Base-by-base conservation (phyloP, 164 flowering plant genomes). In the Berberis thunbergii region DNA sequence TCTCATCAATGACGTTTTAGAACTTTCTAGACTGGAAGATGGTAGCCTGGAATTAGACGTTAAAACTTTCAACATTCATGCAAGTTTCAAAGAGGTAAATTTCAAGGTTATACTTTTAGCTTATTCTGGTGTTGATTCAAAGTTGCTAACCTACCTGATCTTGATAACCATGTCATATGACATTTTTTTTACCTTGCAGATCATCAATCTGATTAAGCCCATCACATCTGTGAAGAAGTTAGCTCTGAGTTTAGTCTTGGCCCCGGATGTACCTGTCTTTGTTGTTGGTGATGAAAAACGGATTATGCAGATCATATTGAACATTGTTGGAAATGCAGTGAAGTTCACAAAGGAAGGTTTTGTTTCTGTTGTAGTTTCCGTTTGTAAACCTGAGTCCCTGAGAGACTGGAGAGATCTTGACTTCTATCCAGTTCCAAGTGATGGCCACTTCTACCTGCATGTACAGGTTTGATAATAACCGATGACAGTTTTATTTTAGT, bases 21-120 rank as follows among this genome's bases (percentile, higher is more conserved):
- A 88, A 73, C 87, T 88, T 67, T 88, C 92, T 50, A 79, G 79
- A 65, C 87, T 88, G 61, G 96, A 88, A 74, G 96, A 86, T 72
- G 96, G 90, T 49, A 85, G 88, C 74, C 77, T 88, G 43, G 75
- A 80, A 50, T 68, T 88, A 61, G 88, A 86, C 39, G 55, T 10
- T 42, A 70, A 63, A 54, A 56, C 45, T 10, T 82, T 88, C 71
- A 77, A 85, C 66, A 85, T 86, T 66, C 90, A 80, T 69, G 82
- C 64, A 12, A 59, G 77, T 54, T 74, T 86, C 70, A 73, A 69
- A 75, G 89, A 88, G 92, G 96, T 86, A 73, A 62, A 2, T 26
- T 26, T 26, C 26, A 0, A 26, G 26, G 26, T 26, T 26, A 26
- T 26, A 42, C 1, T 46, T 12, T 10, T 52, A 9, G n/a, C n/a